Evolutionary conservation across 2,329 filamentous ascomycete species (phyloP).

Genomic region (Alternaria atra): DNA sequence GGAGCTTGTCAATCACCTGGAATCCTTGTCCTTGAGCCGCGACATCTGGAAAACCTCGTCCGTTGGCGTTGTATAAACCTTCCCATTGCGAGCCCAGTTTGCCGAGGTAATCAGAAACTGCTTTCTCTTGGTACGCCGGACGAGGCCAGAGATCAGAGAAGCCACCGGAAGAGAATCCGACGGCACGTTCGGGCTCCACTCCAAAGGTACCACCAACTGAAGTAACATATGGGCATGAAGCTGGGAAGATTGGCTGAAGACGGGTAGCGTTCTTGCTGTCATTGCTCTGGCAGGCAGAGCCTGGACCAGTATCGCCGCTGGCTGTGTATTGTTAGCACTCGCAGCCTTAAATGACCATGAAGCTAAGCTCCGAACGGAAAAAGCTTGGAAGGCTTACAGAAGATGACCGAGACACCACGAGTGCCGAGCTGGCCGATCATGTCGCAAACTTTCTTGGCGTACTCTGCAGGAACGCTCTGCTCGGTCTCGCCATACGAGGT

Average conservation of each 20-base stretch:
- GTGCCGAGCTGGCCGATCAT: constrained; percentile 53
- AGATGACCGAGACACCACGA: constrained; percentile 53
- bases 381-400: constrained; percentile 22
- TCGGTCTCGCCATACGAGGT: constrained; percentile 55
- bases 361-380: background rate
- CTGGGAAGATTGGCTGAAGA: constrained; percentile 58
- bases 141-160: constrained; percentile 57
- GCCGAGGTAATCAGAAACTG: constrained; percentile 51
- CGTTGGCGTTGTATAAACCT: constrained; percentile 55
- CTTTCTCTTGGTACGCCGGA: constrained; percentile 55
- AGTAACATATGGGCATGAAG: constrained; percentile 59
- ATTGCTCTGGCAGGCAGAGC: constrained; percentile 57
- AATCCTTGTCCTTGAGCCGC: constrained; percentile 51
- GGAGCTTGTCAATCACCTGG: constrained; percentile 48
- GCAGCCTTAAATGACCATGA: background rate
- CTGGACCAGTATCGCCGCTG: constrained; percentile 52
- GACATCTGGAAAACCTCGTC: constrained; percentile 58
- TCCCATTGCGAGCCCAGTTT: constrained; percentile 52
- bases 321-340: constrained; percentile 12
- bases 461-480: constrained; percentile 49
- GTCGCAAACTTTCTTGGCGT: constrained; percentile 51
- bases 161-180: constrained; percentile 55
- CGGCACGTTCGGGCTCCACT: constrained; percentile 52
- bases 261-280: constrained; percentile 55
- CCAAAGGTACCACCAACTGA: constrained; percentile 55